These are phyloP conservation scores for Cryptosporidium ryanae DNA, from an alignment of 169 alveolate genomes.

Conservation along the genomic window DNA sequence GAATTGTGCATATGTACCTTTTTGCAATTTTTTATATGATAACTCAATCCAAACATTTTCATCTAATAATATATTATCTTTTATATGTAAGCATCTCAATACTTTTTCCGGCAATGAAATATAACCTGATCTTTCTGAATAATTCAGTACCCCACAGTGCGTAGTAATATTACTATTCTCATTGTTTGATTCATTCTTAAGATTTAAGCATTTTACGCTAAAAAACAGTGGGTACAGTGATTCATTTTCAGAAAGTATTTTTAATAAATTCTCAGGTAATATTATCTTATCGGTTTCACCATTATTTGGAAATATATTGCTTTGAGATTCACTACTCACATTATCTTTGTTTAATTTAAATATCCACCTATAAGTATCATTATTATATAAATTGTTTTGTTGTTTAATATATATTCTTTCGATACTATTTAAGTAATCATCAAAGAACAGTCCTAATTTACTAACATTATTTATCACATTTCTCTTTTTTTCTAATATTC, in stretches of 20 bases:
- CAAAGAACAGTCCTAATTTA: neutral
- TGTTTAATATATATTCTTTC: conserved; percentile 32
- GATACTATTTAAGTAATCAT: conserved; percentile 40
- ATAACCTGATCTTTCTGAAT: conserved; percentile 22
- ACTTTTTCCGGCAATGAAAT: conserved; percentile 54
- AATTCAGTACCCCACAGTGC: conserved; percentile 64
- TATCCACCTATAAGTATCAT: conserved; percentile 13
- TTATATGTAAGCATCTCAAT: conserved; percentile 38
- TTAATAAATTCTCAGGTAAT: conserved; percentile 18
- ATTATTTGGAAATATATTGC: conserved; percentile 6
- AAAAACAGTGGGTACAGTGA: conserved; percentile 49
- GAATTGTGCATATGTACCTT: conserved; percentile 51
- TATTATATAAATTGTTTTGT: conserved; percentile 10
- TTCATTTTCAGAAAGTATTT: conserved; percentile 19
- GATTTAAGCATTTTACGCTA: conserved; percentile 24
- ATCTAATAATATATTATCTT: neutral
- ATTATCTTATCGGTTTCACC: conserved; percentile 62
- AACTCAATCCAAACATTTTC: conserved; percentile 28
- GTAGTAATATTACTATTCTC: neutral
- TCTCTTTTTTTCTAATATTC: neutral
- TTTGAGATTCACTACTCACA: neutral
- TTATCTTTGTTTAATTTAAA: neutral
- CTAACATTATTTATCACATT: neutral
- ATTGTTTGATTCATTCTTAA: neutral
- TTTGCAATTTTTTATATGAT: conserved; percentile 5